Evolutionary conservation across 2,329 filamentous ascomycete genomes (phyloP).

Genomic region (Phialemoniopsis sp.): DNA sequence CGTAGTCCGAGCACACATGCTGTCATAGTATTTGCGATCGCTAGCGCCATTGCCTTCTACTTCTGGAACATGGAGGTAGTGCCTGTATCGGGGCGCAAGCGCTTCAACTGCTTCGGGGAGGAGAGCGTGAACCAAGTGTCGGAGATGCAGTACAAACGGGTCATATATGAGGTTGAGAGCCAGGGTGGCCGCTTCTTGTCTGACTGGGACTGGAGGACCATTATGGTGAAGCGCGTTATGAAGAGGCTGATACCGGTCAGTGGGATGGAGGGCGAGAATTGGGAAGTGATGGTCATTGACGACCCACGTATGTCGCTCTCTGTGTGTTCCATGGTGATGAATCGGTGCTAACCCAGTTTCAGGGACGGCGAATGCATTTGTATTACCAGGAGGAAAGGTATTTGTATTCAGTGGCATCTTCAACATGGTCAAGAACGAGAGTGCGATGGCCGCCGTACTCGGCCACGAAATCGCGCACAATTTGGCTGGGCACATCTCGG

Average conservation of each 20-base stretch:
- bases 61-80: slow-evolving; percentile 67
- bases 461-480: slow-evolving; percentile 80
- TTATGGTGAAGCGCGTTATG: slow-evolving; percentile 61
- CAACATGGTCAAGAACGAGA: slow-evolving; percentile 60
- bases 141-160: slow-evolving; percentile 48
- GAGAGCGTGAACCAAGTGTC: slow-evolving; percentile 49
- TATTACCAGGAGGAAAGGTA: slow-evolving; percentile 74
- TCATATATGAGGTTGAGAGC: slow-evolving; percentile 49
- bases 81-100: slow-evolving; percentile 64
- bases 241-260: slow-evolving; percentile 62
- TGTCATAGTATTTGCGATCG: slow-evolving; percentile 33
- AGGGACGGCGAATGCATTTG: slow-evolving; percentile 67
- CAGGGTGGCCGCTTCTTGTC: slow-evolving; percentile 53
- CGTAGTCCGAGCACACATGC: slow-evolving; percentile 31
- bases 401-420: slow-evolving; percentile 75
- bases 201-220: slow-evolving; percentile 51
- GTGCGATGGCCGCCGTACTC: slow-evolving; percentile 69
- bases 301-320: slow-evolving; percentile 38
- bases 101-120: slow-evolving; percentile 67
- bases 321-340: slow-evolving; percentile 2
- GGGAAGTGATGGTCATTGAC: slow-evolving; percentile 76
- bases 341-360: background rate
- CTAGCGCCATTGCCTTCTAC: slow-evolving; percentile 56
- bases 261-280: slow-evolving; percentile 51
- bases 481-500: slow-evolving; percentile 63